phyloP scores from a whole-genome alignment of 768 basidiomycete species.

The Mycena olivaceomarginata region DNA sequence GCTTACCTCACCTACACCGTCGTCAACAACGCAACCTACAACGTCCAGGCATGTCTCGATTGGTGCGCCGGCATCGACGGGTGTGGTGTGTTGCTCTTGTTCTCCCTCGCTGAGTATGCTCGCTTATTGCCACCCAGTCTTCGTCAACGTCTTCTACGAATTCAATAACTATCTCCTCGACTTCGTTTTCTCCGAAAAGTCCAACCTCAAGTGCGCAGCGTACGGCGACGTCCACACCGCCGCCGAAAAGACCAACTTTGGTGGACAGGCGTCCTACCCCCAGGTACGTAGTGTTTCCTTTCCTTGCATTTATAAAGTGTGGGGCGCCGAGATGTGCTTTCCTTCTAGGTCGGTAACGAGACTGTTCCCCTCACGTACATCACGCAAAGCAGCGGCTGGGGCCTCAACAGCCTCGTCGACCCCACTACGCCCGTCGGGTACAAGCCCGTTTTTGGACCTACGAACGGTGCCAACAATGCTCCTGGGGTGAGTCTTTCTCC shows the following conservation, averaged over 20 bases:
- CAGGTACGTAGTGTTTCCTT: slow-evolving; percentile 16
- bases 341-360: background rate
- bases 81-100: no score
- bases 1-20: no score
- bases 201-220: no score
- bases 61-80: no score
- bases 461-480: slow-evolving; percentile 1
- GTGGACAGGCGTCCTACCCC: slow-evolving; percentile 62
- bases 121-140: no score
- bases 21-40: no score
- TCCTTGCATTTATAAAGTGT: background rate
- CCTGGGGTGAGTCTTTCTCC: slow-evolving; percentile 7
- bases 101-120: no score
- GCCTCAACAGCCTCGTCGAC: slow-evolving; percentile 51
- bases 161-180: no score
- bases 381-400: slow-evolving; percentile 47
- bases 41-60: no score
- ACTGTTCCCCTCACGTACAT: slow-evolving; percentile 7
- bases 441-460: slow-evolving; percentile 2
- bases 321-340: background rate
- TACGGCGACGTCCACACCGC: no score
- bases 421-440: background rate
- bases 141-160: no score
- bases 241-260: slow-evolving; percentile 65
- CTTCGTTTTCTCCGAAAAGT: no score